Base-by-base conservation (phyloP, 345 rosid genomes). In the Fremontodendron californicum region DNA sequence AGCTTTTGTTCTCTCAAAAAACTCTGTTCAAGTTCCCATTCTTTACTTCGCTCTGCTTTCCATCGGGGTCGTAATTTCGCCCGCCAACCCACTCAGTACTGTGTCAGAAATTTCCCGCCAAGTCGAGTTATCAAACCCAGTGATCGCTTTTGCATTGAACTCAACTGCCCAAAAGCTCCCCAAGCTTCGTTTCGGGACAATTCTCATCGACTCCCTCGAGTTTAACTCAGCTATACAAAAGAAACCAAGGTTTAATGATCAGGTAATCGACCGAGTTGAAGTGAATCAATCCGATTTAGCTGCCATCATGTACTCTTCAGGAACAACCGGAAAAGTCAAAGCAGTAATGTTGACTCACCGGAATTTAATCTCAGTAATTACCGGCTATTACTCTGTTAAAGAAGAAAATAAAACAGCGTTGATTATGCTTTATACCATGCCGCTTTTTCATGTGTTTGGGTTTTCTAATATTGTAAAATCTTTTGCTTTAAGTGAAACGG, bases 311-410 rank as follows among this genome's bases (percentile, higher is more conserved):
- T 86, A 48, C 81, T 84, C 87, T 2, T 84, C 85, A 1, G 87
- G 89, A 21, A 86, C 85, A 0, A 86, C 87, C 0, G 87, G 85
- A n/a, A 76, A 25, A 9, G 78, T 79, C 21, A 86, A 86, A 74
- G 87, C 81, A 29, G 89, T 84, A 71, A 64, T 78, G 84, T 23
- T 86, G 71, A 82, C 85, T 62, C 89, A 84, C 65, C 60, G 85
- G 55, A 82, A 82, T 71, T 19, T 83, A 0, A 75, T 49, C 13
- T 78, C 82, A 1, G 48, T 62, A 33, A 37, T 62, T 13, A 40
- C 27, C 13, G 48, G 27, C 15, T 40, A 37, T 45, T 23, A 40
- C 45, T 45, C 29, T n/a, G 49, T 19, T 7, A 21, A 8, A n/a
- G 49, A 23, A 39, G 71, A 40, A 45, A 40, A 11, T 3, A 9